Evolutionary conservation across 1,139 yeast species (phyloP).

Genomic region (Saccharomyces hybrid): DNA sequence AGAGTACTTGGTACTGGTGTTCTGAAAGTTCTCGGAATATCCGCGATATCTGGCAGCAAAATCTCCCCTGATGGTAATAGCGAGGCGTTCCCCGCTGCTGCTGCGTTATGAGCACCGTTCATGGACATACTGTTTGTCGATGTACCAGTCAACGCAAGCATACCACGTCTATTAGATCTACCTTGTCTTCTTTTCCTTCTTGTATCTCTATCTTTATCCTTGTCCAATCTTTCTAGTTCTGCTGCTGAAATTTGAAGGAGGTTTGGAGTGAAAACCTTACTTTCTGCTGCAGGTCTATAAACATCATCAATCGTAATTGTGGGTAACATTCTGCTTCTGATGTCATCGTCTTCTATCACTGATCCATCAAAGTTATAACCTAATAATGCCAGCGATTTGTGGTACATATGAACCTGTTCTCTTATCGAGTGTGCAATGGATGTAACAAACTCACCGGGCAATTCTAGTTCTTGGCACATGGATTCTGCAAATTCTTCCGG

Average conservation of each 20-base stretch:
- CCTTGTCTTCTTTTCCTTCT: constrained; percentile 88
- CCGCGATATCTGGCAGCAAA: constrained; percentile 67
- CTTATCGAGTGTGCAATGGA: constrained; percentile 86
- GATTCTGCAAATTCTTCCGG: constrained; percentile 85
- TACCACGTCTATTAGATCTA: constrained; percentile 61
- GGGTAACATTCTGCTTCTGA: constrained; percentile 48
- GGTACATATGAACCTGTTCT: constrained; percentile 82
- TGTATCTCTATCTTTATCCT: constrained; percentile 85
- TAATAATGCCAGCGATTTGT: constrained; percentile 62
- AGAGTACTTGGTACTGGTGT: constrained; percentile 77
- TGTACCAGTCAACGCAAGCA: constrained; percentile 33
- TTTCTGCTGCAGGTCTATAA: constrained; percentile 45
- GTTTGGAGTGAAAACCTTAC: constrained; percentile 52
- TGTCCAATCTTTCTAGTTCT: constrained; percentile 77
- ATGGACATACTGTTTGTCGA: constrained; percentile 5
- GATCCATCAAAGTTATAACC: constrained; percentile 88
- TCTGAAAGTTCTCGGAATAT: constrained; percentile 76
- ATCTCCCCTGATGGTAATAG: constrained; percentile 16
- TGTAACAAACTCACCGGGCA: constrained; percentile 84
- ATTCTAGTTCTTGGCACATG: constrained; percentile 69
- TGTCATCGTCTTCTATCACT: constrained; percentile 75
- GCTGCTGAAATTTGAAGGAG: constrained; percentile 63
- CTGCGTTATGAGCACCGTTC: background rate
- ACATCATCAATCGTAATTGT: constrained; percentile 40
- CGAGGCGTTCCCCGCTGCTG: constrained; percentile 6